phyloP scores from a whole-genome alignment of 2,329 filamentous ascomycete species.

The Colletotrichum lentis region DNA sequence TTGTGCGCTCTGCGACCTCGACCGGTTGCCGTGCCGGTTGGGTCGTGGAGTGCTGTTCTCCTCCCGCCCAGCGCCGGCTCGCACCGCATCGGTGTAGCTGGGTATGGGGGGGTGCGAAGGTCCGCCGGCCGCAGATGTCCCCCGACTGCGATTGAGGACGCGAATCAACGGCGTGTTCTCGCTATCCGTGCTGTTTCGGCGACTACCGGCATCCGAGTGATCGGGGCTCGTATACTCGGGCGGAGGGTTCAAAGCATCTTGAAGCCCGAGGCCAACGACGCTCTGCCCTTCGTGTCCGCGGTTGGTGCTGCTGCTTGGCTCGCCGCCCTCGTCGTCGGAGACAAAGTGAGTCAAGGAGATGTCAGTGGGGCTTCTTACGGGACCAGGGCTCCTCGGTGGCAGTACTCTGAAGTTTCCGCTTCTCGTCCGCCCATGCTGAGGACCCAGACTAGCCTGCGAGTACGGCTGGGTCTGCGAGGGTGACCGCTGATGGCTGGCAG shows the following conservation, averaged over 20 bases:
- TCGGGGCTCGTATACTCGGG: constrained; percentile 75
- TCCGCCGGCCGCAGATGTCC: constrained; percentile 57
- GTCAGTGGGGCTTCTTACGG: constrained; percentile 89
- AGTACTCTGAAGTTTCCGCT: constrained; percentile 81
- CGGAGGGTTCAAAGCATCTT: constrained; percentile 69
- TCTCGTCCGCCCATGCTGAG: constrained; percentile 75
- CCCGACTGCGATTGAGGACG: constrained; percentile 60
- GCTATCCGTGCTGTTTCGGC: constrained; percentile 65
- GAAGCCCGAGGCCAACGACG: constrained; percentile 55
- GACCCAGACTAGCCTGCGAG: constrained; percentile 50
- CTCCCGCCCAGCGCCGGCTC: constrained; percentile 59
- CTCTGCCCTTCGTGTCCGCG: constrained; percentile 44
- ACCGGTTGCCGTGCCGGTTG: constrained; percentile 33
- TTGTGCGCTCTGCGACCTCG: constrained; percentile 39
- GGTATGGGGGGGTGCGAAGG: constrained; percentile 73
- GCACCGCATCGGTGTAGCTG: constrained; percentile 80
- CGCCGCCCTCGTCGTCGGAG: constrained; percentile 75
- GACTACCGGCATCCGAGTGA: constrained; percentile 64
- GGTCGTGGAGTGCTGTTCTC: constrained; percentile 50
- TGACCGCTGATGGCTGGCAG: constrained; percentile 54
- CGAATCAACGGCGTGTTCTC: constrained; percentile 63
- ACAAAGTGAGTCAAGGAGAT: constrained; percentile 91
- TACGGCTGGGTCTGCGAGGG: constrained; percentile 56
- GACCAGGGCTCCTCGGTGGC: constrained; percentile 84
- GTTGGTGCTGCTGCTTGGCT: constrained; percentile 53